phyloP scores from a whole-genome alignment of 73 alveolate species.

The Paramecium pentaurelia region DNA sequence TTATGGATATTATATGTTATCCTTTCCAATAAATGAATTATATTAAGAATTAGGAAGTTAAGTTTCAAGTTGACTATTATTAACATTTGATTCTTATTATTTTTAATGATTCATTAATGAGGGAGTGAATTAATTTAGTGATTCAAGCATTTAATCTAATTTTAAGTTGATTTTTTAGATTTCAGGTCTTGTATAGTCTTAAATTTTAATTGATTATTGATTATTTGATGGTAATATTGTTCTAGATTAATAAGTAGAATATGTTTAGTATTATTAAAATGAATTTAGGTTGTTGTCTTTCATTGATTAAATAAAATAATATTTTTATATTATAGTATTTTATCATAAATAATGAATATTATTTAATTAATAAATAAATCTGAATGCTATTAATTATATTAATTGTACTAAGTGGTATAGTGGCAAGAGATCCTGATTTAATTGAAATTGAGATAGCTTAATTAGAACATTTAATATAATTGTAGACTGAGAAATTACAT shows the following conservation, averaged over 20 bases:
- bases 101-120: background rate
- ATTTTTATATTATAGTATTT: background rate
- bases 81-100: background rate
- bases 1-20: background rate
- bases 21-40: background rate
- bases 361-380: background rate
- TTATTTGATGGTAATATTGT: background rate
- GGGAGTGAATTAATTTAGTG: background rate
- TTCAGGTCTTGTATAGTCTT: slow-evolving; percentile 9
- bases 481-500: background rate
- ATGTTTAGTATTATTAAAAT: background rate
- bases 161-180: background rate
- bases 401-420: background rate
- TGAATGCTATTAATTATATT: background rate
- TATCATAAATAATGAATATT: background rate
- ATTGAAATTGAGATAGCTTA: background rate
- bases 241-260: background rate
- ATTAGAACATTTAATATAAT: background rate
- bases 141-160: background rate
- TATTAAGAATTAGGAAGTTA: background rate
- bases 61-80: background rate
- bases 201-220: background rate
- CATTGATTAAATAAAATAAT: background rate
- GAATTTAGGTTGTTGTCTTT: background rate
- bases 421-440: background rate